These are phyloP conservation scores for Fusarium gaditjirri DNA, from an alignment of 2,329 filamentous ascomycete species.

Conservation along the genomic window DNA sequence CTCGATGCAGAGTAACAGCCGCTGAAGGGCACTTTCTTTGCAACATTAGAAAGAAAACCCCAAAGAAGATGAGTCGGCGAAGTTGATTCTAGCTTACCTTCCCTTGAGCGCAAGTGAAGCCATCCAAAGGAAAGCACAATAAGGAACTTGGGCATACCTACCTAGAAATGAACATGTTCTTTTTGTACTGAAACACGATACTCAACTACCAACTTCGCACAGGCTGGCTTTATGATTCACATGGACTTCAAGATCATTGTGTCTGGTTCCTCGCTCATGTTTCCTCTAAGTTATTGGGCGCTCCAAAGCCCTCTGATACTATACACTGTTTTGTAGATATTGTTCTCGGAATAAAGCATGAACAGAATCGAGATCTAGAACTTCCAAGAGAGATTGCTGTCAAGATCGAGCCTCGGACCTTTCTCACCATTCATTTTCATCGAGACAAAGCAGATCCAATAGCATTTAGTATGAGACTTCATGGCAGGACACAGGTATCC, in stretches of 20 bases:
- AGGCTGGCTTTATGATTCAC: background rate
- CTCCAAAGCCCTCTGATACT: background rate
- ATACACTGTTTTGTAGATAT: background rate
- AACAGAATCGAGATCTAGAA: background rate
- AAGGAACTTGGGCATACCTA: background rate
- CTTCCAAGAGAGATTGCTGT: background rate
- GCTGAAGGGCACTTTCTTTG: background rate
- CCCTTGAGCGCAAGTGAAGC: background rate
- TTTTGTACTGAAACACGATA: background rate
- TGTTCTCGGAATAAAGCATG: background rate
- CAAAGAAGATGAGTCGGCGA: background rate
- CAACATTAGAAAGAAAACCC: background rate
- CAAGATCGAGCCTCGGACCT: background rate
- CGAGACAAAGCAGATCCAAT: too few relatives aligned
- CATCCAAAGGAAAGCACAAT: background rate
- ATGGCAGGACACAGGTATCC: background rate
- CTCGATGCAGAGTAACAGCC: background rate
- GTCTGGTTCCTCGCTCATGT: background rate
- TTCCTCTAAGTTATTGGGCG: too few relatives aligned
- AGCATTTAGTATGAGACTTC: too few relatives aligned
- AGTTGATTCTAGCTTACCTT: background rate
- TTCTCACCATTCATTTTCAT: too few relatives aligned
- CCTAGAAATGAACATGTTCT: background rate
- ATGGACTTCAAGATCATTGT: background rate
- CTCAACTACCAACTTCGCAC: background rate